A percentile compares a stretch with the other conserved stretches of the same genome.
These are phyloP conservation scores for Anastatica hierochuntica DNA, from an alignment of 345 rosid genomes.

Conservation along the genomic window DNA sequence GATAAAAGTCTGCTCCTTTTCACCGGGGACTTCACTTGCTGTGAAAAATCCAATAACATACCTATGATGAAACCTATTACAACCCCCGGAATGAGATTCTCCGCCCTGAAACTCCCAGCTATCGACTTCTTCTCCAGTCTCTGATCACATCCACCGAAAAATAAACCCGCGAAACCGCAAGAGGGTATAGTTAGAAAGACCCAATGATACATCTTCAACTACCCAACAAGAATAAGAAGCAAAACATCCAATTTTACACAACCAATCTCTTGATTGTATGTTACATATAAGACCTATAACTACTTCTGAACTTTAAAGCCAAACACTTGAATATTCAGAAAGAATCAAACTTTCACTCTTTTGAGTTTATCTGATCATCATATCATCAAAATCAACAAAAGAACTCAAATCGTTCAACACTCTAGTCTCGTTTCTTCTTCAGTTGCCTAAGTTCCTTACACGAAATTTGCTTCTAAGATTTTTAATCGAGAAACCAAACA, in stretches of 20 bases:
- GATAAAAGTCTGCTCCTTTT: conserved; percentile 52
- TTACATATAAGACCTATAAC: neutral
- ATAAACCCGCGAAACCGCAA: conserved; percentile 3
- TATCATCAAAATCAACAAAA: neutral
- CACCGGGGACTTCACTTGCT: conserved; percentile 29
- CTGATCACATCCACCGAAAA: conserved; percentile 29
- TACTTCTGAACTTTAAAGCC: neutral
- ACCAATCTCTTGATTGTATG: too few relatives aligned
- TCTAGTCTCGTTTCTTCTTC: too few relatives aligned
- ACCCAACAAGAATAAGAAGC: too few relatives aligned
- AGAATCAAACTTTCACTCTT: neutral
- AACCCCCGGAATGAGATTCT: conserved; percentile 76
- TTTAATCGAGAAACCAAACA: neutral
- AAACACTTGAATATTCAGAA: too few relatives aligned
- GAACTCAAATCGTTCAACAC: too few relatives aligned
- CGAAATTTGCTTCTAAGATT: too few relatives aligned
- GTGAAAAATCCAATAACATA: conserved; percentile 57
- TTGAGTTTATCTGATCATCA: neutral
- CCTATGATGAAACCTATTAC: conserved; percentile 82
- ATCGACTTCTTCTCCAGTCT: conserved; percentile 43
- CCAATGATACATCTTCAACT: too few relatives aligned
- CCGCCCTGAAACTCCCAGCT: conserved; percentile 55
- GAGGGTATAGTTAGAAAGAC: neutral
- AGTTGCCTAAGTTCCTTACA: neutral
- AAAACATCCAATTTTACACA: too few relatives aligned